Evolutionary conservation across 352 stramenopile genomes (phyloP), one percentile per base, ranked within the genome.

Genomic region (Phytophthora pini): DNA sequence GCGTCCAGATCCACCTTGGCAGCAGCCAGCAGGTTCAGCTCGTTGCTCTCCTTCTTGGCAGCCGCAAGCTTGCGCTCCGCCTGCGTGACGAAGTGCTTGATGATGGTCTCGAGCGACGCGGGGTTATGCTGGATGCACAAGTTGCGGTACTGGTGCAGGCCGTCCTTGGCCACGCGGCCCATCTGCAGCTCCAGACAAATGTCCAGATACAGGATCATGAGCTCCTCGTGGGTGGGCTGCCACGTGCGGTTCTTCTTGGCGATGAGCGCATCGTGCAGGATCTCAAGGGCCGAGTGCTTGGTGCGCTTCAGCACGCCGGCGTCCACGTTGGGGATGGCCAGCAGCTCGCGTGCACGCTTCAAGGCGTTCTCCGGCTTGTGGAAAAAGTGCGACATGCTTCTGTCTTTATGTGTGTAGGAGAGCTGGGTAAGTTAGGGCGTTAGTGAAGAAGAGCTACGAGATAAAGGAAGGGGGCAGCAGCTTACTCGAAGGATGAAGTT

Each of bases 71-170:
- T 95, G 43, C 92, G 79, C 51, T 94, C 81, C 7, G 91, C 95
- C 61, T 96, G 82, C 22, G 89, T 79, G 43, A 99, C 82, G 53
- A 99, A 90, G 75, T 98, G 89, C 26, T 84, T 76, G 53, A 99
- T 97, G 22, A 99, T 89, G 31, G 80, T 97, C 80, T 99, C 96
- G 27, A 99, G 84, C 73, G 92, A 98, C 15, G 93, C 89, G 1
- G 97, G 96, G 44, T 98, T 98, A 68, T 98, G 91, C 70, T 96
- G 82, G 94, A 98, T 80, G 58, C 89, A 79, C 46, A 99, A 71
- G 81, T 99, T 98, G 38, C 97, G 83, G 81, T 99, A 99, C 81
- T 99, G 97, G 71, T 99, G 97, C 34, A 99, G 81, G 1, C 97
- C 97, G 73, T 99, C 97, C 82, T 99, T 99, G 39, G 96, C 97